A percentile compares a stretch with the other conserved stretches of the same genome.
phyloP scores from a whole-genome alignment of 2,329 filamentous ascomycete genomes.

The Tolypocladium tropicale region DNA sequence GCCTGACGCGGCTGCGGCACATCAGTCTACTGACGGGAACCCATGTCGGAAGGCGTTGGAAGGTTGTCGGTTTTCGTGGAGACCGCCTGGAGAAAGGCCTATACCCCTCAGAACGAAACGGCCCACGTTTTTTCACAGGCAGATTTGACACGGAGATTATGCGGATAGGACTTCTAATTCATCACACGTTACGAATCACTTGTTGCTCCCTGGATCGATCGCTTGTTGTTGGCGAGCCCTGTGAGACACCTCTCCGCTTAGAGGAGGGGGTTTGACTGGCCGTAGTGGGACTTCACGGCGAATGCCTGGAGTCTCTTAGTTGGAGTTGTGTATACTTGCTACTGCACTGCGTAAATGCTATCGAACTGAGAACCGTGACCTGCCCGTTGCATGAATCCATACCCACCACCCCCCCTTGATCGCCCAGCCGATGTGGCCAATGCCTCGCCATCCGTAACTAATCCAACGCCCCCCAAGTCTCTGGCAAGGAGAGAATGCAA shows the following conservation, averaged over 20 bases:
- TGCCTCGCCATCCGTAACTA: background rate
- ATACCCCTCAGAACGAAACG: conserved; percentile 26
- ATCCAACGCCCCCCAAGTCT: background rate
- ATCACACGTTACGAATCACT: conserved; percentile 6
- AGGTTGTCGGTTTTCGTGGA: conserved; percentile 25
- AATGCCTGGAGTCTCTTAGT: background rate
- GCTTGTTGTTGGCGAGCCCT: background rate
- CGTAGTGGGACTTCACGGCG: background rate
- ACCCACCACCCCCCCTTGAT: background rate
- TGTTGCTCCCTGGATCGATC: too few species aligned
- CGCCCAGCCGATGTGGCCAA: background rate
- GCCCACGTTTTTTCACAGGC: conserved; percentile 22
- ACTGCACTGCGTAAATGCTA: background rate
- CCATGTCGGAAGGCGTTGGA: conserved; percentile 28
- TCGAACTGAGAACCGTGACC: background rate
- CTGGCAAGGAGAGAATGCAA: background rate
- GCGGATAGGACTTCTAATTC: conserved; percentile 24
- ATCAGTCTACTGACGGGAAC: conserved; percentile 8
- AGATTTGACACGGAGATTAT: conserved; percentile 21
- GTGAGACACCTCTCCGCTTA: too few species aligned
- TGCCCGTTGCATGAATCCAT: background rate
- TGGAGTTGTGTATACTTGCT: background rate
- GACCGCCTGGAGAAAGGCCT: conserved; percentile 27
- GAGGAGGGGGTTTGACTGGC: background rate
- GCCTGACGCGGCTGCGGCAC: conserved; percentile 2